A percentile compares a stretch with the other conserved stretches of the same genome.
phyloP scores from a whole-genome alignment of 768 basidiomycete species.

The Amanita pseudoporphyria region DNA sequence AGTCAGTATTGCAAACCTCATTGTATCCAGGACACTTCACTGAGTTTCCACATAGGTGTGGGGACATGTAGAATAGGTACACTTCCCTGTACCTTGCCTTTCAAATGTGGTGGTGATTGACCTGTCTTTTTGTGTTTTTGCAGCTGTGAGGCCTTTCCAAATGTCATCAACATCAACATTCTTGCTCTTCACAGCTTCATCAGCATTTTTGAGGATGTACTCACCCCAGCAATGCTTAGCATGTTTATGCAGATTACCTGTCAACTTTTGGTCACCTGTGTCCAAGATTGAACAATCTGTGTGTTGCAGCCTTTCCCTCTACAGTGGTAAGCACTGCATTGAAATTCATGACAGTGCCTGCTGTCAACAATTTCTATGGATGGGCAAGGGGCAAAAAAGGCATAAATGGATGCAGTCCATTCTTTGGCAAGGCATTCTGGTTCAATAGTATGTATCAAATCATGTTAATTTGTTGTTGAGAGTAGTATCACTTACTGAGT shows the following conservation, averaged over 20 bases:
- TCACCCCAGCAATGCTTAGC: slow-evolving; percentile 19
- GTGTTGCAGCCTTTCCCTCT: neutral
- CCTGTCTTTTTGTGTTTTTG: slow-evolving; percentile 4
- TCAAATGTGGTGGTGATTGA: slow-evolving; percentile 20
- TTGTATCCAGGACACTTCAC: slow-evolving; percentile 10
- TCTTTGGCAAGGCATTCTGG: neutral
- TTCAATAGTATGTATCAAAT: neutral
- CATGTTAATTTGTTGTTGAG: neutral
- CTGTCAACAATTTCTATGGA: neutral
- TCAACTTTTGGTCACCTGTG: slow-evolving; percentile 7
- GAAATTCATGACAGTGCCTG: neutral
- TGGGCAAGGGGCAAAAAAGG: slow-evolving; percentile 6
- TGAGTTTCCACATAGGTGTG: slow-evolving; percentile 16
- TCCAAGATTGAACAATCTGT: slow-evolving; percentile 7
- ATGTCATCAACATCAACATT: slow-evolving; percentile 7
- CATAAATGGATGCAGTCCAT: slow-evolving; percentile 11
- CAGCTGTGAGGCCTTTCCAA: neutral
- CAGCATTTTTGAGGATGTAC: slow-evolving; percentile 12
- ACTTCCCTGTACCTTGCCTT: slow-evolving; percentile 16
- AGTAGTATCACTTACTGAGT: neutral
- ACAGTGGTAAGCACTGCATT: neutral
- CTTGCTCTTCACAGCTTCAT: slow-evolving; percentile 7
- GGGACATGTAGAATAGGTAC: slow-evolving; percentile 20
- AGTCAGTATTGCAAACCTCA: neutral
- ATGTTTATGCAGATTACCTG: slow-evolving; percentile 18